These are phyloP conservation scores for Neospermospora avenae DNA, from an alignment of 2,329 filamentous ascomycete genomes.

Conservation along the genomic window DNA sequence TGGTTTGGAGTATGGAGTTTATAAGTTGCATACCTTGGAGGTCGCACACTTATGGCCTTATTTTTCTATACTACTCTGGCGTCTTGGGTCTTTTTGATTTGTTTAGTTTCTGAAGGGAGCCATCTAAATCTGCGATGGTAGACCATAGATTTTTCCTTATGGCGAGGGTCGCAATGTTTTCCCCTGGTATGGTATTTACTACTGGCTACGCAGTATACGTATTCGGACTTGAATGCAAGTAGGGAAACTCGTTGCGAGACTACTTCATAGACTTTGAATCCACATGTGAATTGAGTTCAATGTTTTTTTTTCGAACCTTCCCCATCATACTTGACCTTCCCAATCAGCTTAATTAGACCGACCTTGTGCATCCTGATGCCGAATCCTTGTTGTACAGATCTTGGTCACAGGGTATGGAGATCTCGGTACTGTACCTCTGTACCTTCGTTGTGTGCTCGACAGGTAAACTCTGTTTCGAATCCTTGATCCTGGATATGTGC, in stretches of 20 bases:
- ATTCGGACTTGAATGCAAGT: no score
- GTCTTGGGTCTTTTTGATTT: neutral
- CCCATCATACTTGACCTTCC: slow-evolving; percentile 5
- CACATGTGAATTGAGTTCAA: no score
- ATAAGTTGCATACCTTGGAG: slow-evolving; percentile 3
- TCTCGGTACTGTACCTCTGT: slow-evolving; percentile 10
- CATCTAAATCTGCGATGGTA: neutral
- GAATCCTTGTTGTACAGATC: slow-evolving; percentile 13
- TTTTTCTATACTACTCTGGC: neutral
- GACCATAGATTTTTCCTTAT: neutral
- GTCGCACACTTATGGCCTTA: neutral
- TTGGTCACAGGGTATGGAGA: slow-evolving; percentile 11
- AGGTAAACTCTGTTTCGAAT: slow-evolving; percentile 9
- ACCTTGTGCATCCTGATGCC: neutral
- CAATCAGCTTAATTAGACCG: neutral
- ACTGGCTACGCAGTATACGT: no score
- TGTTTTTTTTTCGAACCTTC: no score
- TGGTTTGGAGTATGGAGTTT: slow-evolving; percentile 19
- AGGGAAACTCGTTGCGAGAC: no score
- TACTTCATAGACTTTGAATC: no score
- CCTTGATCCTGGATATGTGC: slow-evolving; percentile 16
- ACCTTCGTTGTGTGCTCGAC: no score
- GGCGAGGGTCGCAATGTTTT: neutral
- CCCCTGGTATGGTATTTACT: no score
- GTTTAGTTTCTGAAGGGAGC: neutral